A percentile compares a stretch with the other conserved stretches of the same genome.
phyloP scores from a whole-genome alignment of 768 basidiomycete genomes.

The Sarcomyxa edulis region DNA sequence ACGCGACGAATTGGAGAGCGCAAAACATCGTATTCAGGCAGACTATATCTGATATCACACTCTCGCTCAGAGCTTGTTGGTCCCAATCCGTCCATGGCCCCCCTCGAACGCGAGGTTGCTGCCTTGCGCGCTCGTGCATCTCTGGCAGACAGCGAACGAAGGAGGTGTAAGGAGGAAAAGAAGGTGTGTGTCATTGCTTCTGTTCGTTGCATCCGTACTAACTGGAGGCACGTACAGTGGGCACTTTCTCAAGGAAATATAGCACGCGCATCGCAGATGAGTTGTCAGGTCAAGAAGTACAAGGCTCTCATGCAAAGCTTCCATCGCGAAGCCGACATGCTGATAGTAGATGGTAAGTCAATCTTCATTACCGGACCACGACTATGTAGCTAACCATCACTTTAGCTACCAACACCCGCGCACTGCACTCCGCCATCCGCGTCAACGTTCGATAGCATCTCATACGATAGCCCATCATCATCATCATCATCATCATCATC shows the following conservation, averaged over 20 bases:
- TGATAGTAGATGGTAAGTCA: conserved; percentile 55
- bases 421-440: no score
- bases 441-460: no score
- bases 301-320: conserved; percentile 78
- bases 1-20: no score
- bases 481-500: no score
- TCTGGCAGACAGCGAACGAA: conserved; percentile 76
- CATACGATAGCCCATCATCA: no score
- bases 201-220: no score
- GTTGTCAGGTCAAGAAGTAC: conserved; percentile 81
- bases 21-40: no score
- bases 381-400: conserved; percentile 1
- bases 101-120: conserved; percentile 71
- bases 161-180: conserved; percentile 79
- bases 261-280: conserved; percentile 72
- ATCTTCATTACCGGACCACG: conserved; percentile 3
- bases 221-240: conserved; percentile 34
- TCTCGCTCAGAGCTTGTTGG: conserved; percentile 64
- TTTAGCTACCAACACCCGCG: no score
- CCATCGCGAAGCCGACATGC: conserved; percentile 69
- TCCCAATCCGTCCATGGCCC: conserved; percentile 50
- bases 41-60: conserved; percentile 61
- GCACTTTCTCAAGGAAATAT: conserved; percentile 73
- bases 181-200: no score
- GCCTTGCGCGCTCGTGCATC: conserved; percentile 72